These are phyloP conservation scores for Lepiota subincarnata DNA, from an alignment of 768 basidiomycete genomes.

Conservation along the genomic window DNA sequence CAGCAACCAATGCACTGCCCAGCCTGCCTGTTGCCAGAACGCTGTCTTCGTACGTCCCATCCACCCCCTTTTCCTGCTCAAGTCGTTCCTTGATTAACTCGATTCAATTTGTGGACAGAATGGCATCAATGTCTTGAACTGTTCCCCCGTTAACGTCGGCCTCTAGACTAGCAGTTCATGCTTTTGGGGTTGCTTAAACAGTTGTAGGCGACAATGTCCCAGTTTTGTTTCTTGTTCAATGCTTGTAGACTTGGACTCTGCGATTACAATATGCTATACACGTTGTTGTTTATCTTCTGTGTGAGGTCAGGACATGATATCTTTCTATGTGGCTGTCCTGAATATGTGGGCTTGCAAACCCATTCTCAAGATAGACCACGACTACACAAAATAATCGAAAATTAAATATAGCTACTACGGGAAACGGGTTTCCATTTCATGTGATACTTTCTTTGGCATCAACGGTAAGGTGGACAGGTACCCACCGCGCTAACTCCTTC, in stretches of 20 bases:
- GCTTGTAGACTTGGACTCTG: constrained; percentile 10
- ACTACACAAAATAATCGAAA: no score
- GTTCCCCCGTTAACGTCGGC: constrained; percentile 3
- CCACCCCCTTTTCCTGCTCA: neutral
- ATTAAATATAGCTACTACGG: no score
- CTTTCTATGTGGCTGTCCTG: no score
- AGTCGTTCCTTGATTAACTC: neutral
- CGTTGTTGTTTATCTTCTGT: neutral
- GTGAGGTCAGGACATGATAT: no score
- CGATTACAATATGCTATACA: constrained; percentile 7
- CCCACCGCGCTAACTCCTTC: no score
- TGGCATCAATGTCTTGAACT: constrained; percentile 7
- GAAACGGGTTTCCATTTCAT: no score
- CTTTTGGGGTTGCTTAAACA: neutral
- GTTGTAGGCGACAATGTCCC: neutral
- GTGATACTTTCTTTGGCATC: no score
- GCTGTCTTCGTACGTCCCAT: constrained; percentile 2
- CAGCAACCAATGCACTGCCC: constrained; percentile 6
- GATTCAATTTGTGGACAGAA: neutral
- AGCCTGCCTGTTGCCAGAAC: constrained; percentile 8
- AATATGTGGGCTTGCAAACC: no score
- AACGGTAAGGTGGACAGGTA: no score
- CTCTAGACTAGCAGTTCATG: neutral
- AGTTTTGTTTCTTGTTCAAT: neutral
- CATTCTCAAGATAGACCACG: no score